These are phyloP conservation scores for Kodamaea kakaduensis DNA, from an alignment of 805 yeast species.

Conservation along the genomic window DNA sequence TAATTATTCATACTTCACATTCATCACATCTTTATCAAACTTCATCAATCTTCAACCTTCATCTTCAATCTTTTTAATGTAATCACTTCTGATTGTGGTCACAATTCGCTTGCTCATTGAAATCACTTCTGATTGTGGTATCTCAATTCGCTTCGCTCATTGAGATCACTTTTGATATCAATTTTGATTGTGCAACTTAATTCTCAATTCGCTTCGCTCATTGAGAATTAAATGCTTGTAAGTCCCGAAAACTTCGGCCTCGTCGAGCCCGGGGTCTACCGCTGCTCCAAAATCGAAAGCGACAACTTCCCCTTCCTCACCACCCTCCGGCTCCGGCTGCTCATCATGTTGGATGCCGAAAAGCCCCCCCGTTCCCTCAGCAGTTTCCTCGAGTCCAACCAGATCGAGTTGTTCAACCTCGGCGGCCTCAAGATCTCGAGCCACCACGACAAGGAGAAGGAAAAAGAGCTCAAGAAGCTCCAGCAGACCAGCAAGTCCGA, in stretches of 20 bases:
- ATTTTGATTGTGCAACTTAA: too few relatives aligned
- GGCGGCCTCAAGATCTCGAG: conserved; percentile 41
- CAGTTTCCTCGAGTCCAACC: conserved; percentile 56
- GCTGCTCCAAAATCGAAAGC: conserved; percentile 76
- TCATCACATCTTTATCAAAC: too few relatives aligned
- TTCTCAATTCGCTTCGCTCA: too few relatives aligned
- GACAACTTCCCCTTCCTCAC: conserved; percentile 74
- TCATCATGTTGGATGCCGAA: conserved; percentile 79
- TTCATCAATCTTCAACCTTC: too few relatives aligned
- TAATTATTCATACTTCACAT: too few relatives aligned
- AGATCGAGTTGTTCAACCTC: conserved; percentile 48
- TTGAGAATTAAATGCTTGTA: too few relatives aligned
- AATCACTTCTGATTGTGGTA: too few relatives aligned
- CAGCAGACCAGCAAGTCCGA: conserved; percentile 33
- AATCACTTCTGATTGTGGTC: too few relatives aligned
- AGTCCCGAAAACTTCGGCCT: conserved; percentile 92
- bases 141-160: too few relatives aligned
- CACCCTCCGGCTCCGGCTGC: conserved; percentile 63
- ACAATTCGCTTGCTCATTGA: too few relatives aligned
- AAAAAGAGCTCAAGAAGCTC: conserved; percentile 9
- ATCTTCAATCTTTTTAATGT: too few relatives aligned
- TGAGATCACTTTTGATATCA: too few relatives aligned
- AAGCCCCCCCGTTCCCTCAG: conserved; percentile 71
- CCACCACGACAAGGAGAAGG: conserved; percentile 23
- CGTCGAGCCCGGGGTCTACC: conserved; percentile 79